Percentiles rank a stretch among this genome's conserved stretches.
Evolutionary conservation across 2,329 filamentous ascomycete genomes (phyloP).

Genomic region (Chrysoporthe deuterocubensis): DNA sequence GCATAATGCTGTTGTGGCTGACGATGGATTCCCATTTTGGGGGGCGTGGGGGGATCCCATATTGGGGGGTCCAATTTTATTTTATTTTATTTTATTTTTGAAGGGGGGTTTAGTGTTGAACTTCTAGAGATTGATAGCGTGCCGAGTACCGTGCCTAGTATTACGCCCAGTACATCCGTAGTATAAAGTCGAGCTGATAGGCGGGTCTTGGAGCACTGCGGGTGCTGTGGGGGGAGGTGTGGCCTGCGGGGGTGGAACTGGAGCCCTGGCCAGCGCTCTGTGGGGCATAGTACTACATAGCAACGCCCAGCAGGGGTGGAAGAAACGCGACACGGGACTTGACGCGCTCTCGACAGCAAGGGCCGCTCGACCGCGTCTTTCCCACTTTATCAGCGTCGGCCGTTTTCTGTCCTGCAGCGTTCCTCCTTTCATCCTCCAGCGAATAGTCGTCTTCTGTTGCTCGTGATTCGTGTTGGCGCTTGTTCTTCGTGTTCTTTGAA

Average conservation of each 20-base stretch:
- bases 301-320: not conserved
- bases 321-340: not conserved
- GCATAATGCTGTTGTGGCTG: not conserved
- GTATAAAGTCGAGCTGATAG: too few relatives aligned
- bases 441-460: not conserved
- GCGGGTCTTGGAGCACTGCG: not conserved
- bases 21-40: not conserved
- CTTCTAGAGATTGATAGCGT: not conserved
- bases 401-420: not conserved
- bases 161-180: too few relatives aligned
- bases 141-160: too few relatives aligned
- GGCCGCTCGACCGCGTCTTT: conserved; percentile 4
- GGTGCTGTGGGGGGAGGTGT: not conserved
- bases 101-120: not conserved
- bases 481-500: not conserved
- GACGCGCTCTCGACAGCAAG: not conserved
- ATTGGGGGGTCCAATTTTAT: too few relatives aligned
- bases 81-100: too few relatives aligned
- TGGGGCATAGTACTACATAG: not conserved
- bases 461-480: conserved; percentile 2
- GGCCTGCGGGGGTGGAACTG: not conserved
- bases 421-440: not conserved
- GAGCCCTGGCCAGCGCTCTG: not conserved
- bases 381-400: not conserved
- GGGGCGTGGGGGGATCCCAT: too few relatives aligned